Evolutionary conservation across 305 asterid genomes (phyloP).

Genomic region (Ruellia speciosa): DNA sequence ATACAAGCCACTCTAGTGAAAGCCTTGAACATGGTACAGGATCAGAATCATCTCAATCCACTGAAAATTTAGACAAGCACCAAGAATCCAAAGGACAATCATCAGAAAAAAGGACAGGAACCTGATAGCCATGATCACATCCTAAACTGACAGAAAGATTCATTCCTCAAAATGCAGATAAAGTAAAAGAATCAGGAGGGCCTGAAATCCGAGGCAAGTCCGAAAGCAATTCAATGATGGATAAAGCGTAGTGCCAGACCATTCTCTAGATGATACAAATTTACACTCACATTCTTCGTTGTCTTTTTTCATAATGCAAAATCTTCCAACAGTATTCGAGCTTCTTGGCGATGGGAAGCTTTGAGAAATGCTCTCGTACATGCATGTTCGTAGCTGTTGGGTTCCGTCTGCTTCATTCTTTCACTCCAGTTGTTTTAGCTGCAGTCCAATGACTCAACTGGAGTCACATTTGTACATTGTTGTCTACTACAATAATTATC

Average conservation of each 20-base stretch:
- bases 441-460: too few relatives aligned
- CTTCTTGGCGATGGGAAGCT: too few relatives aligned
- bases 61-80: conserved; percentile 25
- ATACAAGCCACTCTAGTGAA: conserved; percentile 28
- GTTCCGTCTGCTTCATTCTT: too few relatives aligned
- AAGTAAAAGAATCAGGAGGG: conserved; percentile 31
- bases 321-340: too few relatives aligned
- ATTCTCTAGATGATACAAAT: conserved; percentile 41
- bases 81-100: conserved; percentile 38
- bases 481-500: too few relatives aligned
- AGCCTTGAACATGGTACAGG: conserved; percentile 34
- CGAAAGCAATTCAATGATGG: conserved; percentile 42
- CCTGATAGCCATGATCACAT: conserved; percentile 22
- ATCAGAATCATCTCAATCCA: conserved; percentile 24
- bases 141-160: conserved; percentile 18
- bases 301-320: too few relatives aligned
- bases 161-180: conserved; percentile 24
- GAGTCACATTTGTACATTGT: too few relatives aligned
- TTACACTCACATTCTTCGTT: too few relatives aligned
- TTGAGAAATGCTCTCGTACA: too few relatives aligned
- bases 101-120: conserved; percentile 29
- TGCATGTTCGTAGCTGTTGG: too few relatives aligned
- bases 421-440: too few relatives aligned
- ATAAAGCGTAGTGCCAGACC: conserved; percentile 44
- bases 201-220: conserved; percentile 43